Evolutionary conservation across 768 basidiomycete genomes (phyloP).

Genomic region (Lactarius indigo): DNA sequence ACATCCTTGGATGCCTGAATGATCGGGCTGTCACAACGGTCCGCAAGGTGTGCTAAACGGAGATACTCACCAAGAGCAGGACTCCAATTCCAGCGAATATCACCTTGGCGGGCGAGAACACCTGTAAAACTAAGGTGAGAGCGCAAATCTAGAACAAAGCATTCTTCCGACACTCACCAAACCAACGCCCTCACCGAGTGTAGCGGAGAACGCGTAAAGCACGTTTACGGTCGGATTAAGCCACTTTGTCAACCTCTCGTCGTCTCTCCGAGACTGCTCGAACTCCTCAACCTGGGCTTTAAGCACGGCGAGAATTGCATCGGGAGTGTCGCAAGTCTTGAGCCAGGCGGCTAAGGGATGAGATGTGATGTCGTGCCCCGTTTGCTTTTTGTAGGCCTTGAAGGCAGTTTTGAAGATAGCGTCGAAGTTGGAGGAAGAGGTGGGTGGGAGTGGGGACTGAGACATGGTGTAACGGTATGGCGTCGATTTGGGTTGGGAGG

Average conservation of each 20-base stretch:
- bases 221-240: not conserved
- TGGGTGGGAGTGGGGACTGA: not conserved
- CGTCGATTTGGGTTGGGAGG: too few relatives aligned
- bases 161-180: not conserved
- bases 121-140: not conserved
- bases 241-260: not conserved
- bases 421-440: not conserved
- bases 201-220: not conserved
- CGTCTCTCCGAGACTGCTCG: not conserved
- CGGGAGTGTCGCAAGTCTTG: not conserved
- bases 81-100: not conserved
- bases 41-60: accelerated
- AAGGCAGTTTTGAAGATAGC: not conserved
- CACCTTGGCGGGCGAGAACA: not conserved
- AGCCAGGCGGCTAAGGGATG: not conserved
- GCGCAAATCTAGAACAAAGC: not conserved
- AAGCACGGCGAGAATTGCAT: not conserved
- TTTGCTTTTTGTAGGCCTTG: not conserved
- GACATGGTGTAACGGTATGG: not conserved
- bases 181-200: not conserved
- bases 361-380: not conserved
- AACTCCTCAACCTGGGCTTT: not conserved
- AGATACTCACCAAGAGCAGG: not conserved
- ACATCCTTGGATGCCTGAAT: not conserved
- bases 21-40: not conserved